A percentile compares a stretch with the other conserved stretches of the same genome.
Evolutionary conservation across 1,284 basidiomycete species (phyloP).

Genomic region (Cryptococcus deneoformans): DNA sequence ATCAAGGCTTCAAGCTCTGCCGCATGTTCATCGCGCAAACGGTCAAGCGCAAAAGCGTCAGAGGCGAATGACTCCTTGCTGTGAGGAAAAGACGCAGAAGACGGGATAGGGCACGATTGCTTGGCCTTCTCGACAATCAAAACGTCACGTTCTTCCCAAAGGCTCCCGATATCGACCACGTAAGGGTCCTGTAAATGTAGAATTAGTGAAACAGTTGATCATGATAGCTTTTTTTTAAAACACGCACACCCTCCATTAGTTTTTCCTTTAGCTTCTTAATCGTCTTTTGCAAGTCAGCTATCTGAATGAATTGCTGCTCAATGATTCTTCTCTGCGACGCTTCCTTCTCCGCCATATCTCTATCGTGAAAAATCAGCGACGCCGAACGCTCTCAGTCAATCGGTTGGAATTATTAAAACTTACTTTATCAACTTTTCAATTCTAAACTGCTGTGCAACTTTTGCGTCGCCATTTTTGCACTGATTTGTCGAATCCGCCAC

Average conservation of each 20-base stretch:
- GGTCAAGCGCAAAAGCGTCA: constrained; percentile 7
- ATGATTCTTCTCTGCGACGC: constrained; percentile 30
- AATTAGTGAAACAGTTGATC: not conserved
- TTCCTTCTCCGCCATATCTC: constrained; percentile 34
- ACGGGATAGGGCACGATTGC: not conserved
- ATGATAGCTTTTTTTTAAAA: not conserved
- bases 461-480: constrained; percentile 10
- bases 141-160: constrained; percentile 9
- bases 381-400: not conserved
- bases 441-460: constrained; percentile 9
- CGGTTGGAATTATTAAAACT: not conserved
- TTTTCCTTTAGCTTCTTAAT: constrained; percentile 28
- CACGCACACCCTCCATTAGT: constrained; percentile 15
- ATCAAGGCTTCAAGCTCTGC: constrained; percentile 24
- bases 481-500: constrained; percentile 13
- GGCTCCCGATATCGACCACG: constrained; percentile 9
- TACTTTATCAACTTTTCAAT: constrained; percentile 22
- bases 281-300: constrained; percentile 31
- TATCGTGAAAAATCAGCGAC: constrained; percentile 2
- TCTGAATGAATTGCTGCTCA: constrained; percentile 35
- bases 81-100: not conserved
- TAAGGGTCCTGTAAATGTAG: not conserved
- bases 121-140: constrained; percentile 7
- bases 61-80: not conserved
- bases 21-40: constrained; percentile 24